Evolutionary conservation across 768 basidiomycete genomes (phyloP).

Genomic region (Xerocomellus intermedius): DNA sequence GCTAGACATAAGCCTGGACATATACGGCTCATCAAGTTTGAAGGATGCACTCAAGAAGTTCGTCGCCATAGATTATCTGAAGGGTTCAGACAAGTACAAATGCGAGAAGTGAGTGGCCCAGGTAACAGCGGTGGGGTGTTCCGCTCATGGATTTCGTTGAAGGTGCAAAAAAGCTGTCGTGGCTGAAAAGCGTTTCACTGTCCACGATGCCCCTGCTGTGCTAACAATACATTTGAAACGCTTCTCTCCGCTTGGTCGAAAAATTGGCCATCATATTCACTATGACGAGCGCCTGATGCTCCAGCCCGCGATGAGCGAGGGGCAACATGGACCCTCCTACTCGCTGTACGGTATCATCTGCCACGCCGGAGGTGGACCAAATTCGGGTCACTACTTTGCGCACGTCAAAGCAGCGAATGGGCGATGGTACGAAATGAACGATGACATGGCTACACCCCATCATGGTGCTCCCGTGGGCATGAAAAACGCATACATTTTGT

Average conservation of each 20-base stretch:
- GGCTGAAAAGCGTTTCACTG: constrained; percentile 87
- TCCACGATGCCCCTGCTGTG: constrained; percentile 84
- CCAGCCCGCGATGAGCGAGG: constrained; percentile 80
- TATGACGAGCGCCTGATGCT: constrained; percentile 77
- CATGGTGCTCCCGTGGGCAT: constrained; percentile 50
- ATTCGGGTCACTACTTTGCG: constrained; percentile 95
- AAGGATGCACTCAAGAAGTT: constrained; percentile 79
- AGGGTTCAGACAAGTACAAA: constrained; percentile 94
- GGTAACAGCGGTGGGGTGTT: not conserved
- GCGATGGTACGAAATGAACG: constrained; percentile 93
- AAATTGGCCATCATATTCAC: constrained; percentile 73
- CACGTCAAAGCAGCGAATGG: constrained; percentile 70
- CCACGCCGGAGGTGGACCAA: constrained; percentile 89
- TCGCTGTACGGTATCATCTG: constrained; percentile 89
- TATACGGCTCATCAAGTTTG: constrained; percentile 59
- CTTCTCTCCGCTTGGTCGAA: constrained; percentile 87
- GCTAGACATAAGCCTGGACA: constrained; percentile 91
- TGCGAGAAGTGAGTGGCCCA: constrained; percentile 86
- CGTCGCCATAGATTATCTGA: constrained; percentile 75
- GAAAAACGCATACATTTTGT: constrained; percentile 89
- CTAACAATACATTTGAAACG: constrained; percentile 94
- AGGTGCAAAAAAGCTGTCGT: constrained; percentile 92
- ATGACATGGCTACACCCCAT: constrained; percentile 62
- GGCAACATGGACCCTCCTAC: constrained; percentile 73
- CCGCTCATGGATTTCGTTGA: constrained; percentile 7